phyloP scores from a whole-genome alignment of 202 grass and related monocot genomes.

The Cymbopogon flexuosus region DNA sequence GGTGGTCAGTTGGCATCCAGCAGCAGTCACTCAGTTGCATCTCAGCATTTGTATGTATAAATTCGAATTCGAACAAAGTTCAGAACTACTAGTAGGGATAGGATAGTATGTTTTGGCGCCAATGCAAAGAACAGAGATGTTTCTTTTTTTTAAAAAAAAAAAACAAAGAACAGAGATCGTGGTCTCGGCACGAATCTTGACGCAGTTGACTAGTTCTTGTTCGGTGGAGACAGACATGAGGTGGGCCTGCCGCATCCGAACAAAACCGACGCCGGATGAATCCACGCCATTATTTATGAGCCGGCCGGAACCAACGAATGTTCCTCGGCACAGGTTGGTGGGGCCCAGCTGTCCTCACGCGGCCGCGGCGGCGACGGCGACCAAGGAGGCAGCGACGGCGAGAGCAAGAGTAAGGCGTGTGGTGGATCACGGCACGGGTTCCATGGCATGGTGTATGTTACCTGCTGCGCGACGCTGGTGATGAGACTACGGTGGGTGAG shows the following conservation, averaged over 20 bases:
- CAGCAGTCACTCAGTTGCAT: neutral
- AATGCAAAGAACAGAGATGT: neutral
- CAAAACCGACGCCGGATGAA: neutral
- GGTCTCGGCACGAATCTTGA: neutral
- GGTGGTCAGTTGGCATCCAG: too few species aligned
- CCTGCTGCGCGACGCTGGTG: conserved; percentile 96
- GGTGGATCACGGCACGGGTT: neutral
- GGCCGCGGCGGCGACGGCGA: neutral
- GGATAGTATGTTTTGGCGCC: neutral
- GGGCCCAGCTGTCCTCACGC: neutral
- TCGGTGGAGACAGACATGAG: too few species aligned
- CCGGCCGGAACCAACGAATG: neutral
- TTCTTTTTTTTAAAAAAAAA: too few species aligned
- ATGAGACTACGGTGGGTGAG: conserved; percentile 97
- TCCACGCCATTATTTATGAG: neutral
- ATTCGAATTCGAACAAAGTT: neutral
- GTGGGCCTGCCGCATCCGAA: neutral
- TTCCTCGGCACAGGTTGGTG: neutral
- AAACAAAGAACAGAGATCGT: neutral
- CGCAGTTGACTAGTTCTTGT: neutral
- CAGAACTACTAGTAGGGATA: too few species aligned
- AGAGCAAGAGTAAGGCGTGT: neutral
- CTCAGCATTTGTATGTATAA: neutral
- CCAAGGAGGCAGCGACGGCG: neutral
- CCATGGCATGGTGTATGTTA: neutral